These are phyloP conservation scores for Phaeolepiota aurea DNA, from an alignment of 768 basidiomycete species.

Conservation along the genomic window DNA sequence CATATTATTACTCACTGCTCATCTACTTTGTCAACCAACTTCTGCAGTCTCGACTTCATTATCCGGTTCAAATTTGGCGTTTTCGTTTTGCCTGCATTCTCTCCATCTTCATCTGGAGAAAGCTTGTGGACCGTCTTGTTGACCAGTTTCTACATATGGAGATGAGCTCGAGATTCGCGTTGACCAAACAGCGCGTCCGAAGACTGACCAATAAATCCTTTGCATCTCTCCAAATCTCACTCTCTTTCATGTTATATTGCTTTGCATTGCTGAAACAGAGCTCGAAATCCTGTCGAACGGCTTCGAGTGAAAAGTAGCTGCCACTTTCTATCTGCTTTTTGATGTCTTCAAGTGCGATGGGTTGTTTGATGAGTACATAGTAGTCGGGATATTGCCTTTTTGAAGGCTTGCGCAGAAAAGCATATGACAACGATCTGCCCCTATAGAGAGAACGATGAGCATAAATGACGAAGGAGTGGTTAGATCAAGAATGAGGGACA, in stretches of 20 bases:
- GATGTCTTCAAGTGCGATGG: slow-evolving; percentile 86
- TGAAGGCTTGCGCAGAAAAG: slow-evolving; percentile 63
- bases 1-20: slow-evolving; percentile 39
- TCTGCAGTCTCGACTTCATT: slow-evolving; percentile 62
- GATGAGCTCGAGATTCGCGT: slow-evolving; percentile 2
- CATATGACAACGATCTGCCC: slow-evolving; percentile 51
- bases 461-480: not conserved
- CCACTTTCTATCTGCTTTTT: slow-evolving; percentile 63
- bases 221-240: slow-evolving; percentile 76
- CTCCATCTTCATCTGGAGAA: slow-evolving; percentile 28
- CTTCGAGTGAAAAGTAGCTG: slow-evolving; percentile 54
- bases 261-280: slow-evolving; percentile 77
- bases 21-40: slow-evolving; percentile 66
- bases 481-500: not conserved
- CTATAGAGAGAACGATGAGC: slow-evolving; percentile 30
- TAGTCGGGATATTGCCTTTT: slow-evolving; percentile 82
- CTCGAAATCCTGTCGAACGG: slow-evolving; percentile 66
- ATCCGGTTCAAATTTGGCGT: slow-evolving; percentile 55
- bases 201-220: slow-evolving; percentile 65
- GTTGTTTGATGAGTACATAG: slow-evolving; percentile 68
- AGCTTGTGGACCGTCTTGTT: slow-evolving; percentile 41
- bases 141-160: slow-evolving; percentile 33
- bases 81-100: slow-evolving; percentile 44
- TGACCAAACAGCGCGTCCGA: not conserved
- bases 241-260: slow-evolving; percentile 74